Evolutionary conservation across 2,329 filamentous ascomycete species (phyloP), one percentile per base, ranked within the genome.

Genomic region (Aspergillus fumigatus): DNA sequence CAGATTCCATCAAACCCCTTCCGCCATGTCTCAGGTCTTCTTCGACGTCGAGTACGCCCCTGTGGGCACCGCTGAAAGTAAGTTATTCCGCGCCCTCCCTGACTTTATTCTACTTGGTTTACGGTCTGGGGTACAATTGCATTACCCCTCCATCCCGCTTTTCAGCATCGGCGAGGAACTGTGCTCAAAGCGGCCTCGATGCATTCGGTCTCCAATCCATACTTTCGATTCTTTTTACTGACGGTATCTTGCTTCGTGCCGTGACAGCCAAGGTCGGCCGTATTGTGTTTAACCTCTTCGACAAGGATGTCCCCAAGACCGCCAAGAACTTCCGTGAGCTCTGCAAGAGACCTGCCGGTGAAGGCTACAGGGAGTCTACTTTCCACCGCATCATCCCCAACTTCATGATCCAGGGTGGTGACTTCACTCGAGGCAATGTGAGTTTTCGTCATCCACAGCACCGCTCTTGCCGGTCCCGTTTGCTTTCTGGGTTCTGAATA

Each of bases 371-470:
- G 76, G 86, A 85, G 73, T 94, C 90, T 68, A 82, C 84, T 66
- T 96, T 96, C 88, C 91, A 96, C 85, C 90, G 92, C 70, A 88
- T 96, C 78, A 96, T 96, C 78, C 89, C 89, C 67, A 77, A 90
- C 57, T 96, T 96, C 84, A 96, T 96, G 92, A 88, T 96, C 69
- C 92, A 96, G 84, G 92, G 91, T 76, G 91, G 91, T 84, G 91
- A 96, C 84, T 95, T 95, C 82, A 95, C 91, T 79, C 89, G 89
- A 73, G 86, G 87, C 73, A 94, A 95, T 79, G 92, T 96, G 82
- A 77, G 89, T 79, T 55, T 47, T 10, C 10, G 43, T 25, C 43
- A 14, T 47, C 6, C 4, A 26, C 9, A 23, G 4, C n/a, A 2
- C 43, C 21, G 8, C 11, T 11, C 43, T 23, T 21, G 23, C 43